phyloP scores from a whole-genome alignment of 1,284 basidiomycete genomes.

The Papiliotrema nemorosa region DNA sequence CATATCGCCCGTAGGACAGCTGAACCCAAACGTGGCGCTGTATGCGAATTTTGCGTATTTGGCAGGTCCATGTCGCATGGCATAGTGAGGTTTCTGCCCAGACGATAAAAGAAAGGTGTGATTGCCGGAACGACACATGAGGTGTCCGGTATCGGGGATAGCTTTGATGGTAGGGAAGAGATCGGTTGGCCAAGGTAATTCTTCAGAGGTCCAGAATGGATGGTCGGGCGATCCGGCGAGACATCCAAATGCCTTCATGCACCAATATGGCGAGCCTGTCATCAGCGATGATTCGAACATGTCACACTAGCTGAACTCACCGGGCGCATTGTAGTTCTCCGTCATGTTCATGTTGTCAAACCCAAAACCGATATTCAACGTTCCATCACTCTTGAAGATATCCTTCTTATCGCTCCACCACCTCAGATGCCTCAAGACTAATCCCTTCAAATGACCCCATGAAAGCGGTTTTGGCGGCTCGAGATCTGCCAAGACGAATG shows the following conservation, averaged over 20 bases:
- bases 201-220: slow-evolving; percentile 65
- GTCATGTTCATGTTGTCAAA: slow-evolving; percentile 73
- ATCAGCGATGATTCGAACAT: background rate
- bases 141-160: slow-evolving; percentile 64
- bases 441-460: slow-evolving; percentile 70
- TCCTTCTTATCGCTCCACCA: slow-evolving; percentile 62
- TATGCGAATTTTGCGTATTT: slow-evolving; percentile 76
- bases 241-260: slow-evolving; percentile 69
- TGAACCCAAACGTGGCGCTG: slow-evolving; percentile 69
- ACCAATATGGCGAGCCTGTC: slow-evolving; percentile 68
- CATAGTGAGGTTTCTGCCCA: slow-evolving; percentile 72
- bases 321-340: slow-evolving; percentile 73
- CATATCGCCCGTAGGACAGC: slow-evolving; percentile 63
- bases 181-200: slow-evolving; percentile 59
- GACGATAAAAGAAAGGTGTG: slow-evolving; percentile 71
- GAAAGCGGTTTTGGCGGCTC: slow-evolving; percentile 61
- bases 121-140: slow-evolving; percentile 55
- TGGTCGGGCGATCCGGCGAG: slow-evolving; percentile 63
- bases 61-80: slow-evolving; percentile 69
- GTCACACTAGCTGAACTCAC: no score
- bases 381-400: slow-evolving; percentile 59
- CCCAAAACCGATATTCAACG: slow-evolving; percentile 67
- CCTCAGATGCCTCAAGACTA: slow-evolving; percentile 67
- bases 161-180: slow-evolving; percentile 50
- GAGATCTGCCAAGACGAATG: slow-evolving; percentile 66